Conservation (phyloP, 257 asterid genomes). For the Salvia rosmarinus region DNA sequence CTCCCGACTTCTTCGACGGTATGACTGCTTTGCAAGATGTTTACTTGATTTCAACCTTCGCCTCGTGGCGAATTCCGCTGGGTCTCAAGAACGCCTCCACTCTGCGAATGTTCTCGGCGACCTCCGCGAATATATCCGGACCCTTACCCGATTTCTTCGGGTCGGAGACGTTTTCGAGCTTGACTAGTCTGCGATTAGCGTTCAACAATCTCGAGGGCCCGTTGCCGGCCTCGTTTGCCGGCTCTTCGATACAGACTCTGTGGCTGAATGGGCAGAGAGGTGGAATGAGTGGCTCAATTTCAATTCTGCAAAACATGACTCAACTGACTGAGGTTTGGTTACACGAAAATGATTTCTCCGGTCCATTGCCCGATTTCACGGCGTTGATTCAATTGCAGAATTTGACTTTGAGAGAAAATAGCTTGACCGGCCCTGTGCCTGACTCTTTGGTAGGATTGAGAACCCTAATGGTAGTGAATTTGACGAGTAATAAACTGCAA, state of each 20-base stretch:
- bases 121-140: conserved; percentile 54
- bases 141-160: conserved; percentile 63
- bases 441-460: conserved; percentile 47
- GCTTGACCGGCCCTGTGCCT: conserved; percentile 74
- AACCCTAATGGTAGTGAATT: conserved; percentile 55
- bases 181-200: conserved; percentile 48
- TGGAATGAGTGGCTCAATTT: conserved; percentile 54
- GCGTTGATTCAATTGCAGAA: conserved; percentile 44
- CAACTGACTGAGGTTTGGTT: conserved; percentile 59
- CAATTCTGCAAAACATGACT: conserved; percentile 65
- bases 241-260: conserved; percentile 51
- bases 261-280: conserved; percentile 70
- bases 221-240: conserved; percentile 57
- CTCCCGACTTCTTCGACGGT: conserved; percentile 79
- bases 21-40: conserved; percentile 57
- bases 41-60: conserved; percentile 61
- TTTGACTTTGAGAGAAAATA: conserved; percentile 65
- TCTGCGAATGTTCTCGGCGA: conserved; percentile 63
- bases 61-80: conserved; percentile 62
- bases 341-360: conserved; percentile 58
- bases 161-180: conserved; percentile 45
- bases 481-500: conserved; percentile 68
- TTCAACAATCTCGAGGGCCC: conserved; percentile 68
- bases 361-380: conserved; percentile 69
- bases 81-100: conserved; percentile 47